phyloP scores from a whole-genome alignment of 2,329 filamentous ascomycete species.

The Nemania abortiva region DNA sequence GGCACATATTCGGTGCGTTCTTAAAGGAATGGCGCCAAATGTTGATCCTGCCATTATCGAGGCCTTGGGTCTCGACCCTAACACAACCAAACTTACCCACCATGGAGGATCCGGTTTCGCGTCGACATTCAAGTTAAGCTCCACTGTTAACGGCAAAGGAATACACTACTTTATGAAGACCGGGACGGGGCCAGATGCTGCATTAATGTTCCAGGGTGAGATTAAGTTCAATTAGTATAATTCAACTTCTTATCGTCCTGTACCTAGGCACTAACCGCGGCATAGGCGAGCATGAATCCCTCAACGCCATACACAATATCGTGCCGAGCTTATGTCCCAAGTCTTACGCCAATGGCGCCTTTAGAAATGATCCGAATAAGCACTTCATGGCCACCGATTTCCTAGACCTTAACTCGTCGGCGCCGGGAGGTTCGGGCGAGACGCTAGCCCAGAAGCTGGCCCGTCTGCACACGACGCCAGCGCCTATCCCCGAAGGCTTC shows the following conservation, averaged over 20 bases:
- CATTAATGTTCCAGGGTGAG: slow-evolving; percentile 77
- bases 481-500: slow-evolving; percentile 71
- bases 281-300: slow-evolving; percentile 81
- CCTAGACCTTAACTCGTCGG: slow-evolving; percentile 70
- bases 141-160: slow-evolving; percentile 60
- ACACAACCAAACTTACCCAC: slow-evolving; percentile 65
- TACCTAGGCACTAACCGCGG: slow-evolving; percentile 17
- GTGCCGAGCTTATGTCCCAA: slow-evolving; percentile 82
- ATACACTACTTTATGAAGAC: slow-evolving; percentile 79
- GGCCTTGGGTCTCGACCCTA: slow-evolving; percentile 70
- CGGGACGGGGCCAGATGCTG: slow-evolving; percentile 68
- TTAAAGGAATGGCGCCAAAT: slow-evolving; percentile 55
- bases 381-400: slow-evolving; percentile 82
- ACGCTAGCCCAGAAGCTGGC: slow-evolving; percentile 82
- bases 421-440: slow-evolving; percentile 59
- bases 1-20: not conserved
- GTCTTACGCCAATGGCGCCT: slow-evolving; percentile 77
- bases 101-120: slow-evolving; percentile 77
- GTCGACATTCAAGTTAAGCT: slow-evolving; percentile 71
- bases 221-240: not conserved
- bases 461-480: slow-evolving; percentile 80
- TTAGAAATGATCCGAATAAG: slow-evolving; percentile 62
- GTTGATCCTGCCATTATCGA: slow-evolving; percentile 73
- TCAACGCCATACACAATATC: slow-evolving; percentile 80
- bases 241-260: not conserved